Percentiles rank a stretch among this genome's conserved stretches.
These are phyloP conservation scores for Diversispora eburnea DNA, from an alignment of 192 early-diverging fungal species.

Conservation along the genomic window DNA sequence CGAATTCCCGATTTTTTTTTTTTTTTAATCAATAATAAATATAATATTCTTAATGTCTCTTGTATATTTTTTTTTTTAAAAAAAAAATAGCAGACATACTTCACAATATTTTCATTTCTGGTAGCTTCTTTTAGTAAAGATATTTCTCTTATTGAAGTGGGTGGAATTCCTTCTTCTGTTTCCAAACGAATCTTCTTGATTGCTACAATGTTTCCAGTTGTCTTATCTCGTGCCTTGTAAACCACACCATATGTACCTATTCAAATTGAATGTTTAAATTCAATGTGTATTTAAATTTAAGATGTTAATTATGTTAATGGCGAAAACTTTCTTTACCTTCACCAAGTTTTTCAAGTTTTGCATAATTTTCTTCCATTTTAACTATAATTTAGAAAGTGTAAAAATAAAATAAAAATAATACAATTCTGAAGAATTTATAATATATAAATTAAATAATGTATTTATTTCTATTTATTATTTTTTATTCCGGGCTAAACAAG, in stretches of 20 bases:
- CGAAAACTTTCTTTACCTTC: conserved; percentile 19
- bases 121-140: conserved; percentile 72
- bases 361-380: conserved; percentile 46
- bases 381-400: too few relatives aligned
- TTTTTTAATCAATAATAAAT: not conserved
- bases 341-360: conserved; percentile 73
- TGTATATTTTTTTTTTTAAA: too few relatives aligned
- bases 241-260: conserved; percentile 78
- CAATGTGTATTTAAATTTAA: too few relatives aligned
- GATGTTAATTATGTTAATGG: too few relatives aligned
- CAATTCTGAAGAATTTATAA: too few relatives aligned
- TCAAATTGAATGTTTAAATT: too few relatives aligned
- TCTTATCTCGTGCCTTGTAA: conserved; percentile 64
- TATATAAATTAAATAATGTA: too few relatives aligned
- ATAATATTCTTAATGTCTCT: not conserved
- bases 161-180: conserved; percentile 64
- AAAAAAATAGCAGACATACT: conserved; percentile 44
- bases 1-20: not conserved
- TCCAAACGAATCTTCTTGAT: conserved; percentile 72
- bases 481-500: too few relatives aligned
- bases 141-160: conserved; percentile 73
- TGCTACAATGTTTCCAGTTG: conserved; percentile 58
- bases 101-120: conserved; percentile 63
- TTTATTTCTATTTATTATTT: too few relatives aligned
- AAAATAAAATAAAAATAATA: not conserved